These are phyloP conservation scores for Argentina anserina DNA, from an alignment of 306 rosid species.

Conservation along the genomic window DNA sequence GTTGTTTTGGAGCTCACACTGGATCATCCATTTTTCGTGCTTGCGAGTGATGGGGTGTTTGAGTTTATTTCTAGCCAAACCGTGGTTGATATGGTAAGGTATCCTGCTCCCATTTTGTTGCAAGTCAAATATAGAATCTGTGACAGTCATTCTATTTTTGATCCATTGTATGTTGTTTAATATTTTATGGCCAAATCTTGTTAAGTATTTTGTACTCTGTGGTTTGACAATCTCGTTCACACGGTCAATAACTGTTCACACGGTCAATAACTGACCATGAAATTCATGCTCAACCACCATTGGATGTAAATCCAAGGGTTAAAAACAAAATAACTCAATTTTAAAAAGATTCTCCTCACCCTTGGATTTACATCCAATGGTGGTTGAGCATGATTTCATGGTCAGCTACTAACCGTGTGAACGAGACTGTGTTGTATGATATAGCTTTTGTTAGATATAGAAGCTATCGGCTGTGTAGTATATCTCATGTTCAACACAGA, in stretches of 20 bases:
- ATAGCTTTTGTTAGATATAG: not conserved
- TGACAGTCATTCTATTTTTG: constrained; percentile 4
- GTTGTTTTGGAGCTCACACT: constrained; percentile 79
- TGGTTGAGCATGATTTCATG: too few relatives aligned
- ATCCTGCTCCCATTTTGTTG: constrained; percentile 20
- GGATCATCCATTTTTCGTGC: constrained; percentile 81
- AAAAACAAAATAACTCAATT: too few relatives aligned
- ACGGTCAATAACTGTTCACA: too few relatives aligned
- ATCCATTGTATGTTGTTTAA: not conserved
- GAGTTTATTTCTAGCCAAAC: constrained; percentile 95
- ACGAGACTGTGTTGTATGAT: not conserved
- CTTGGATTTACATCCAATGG: too few relatives aligned
- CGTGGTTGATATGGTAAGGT: constrained; percentile 90
- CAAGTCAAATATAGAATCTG: constrained; percentile 14
- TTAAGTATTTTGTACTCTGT: not conserved
- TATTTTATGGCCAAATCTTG: not conserved
- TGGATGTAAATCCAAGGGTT: too few relatives aligned
- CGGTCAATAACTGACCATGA: too few relatives aligned
- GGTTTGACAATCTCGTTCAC: too few relatives aligned
- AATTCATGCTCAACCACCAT: too few relatives aligned
- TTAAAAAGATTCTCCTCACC: too few relatives aligned
- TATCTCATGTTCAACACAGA: not conserved
- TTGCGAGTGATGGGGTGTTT: constrained; percentile 97
- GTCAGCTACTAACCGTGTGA: too few relatives aligned
- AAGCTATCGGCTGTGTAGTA: not conserved